Percentiles rank a stretch among this genome's conserved stretches.
phyloP scores from a whole-genome alignment of 345 rosid genomes.

The Crucihimalaya himalaica region DNA sequence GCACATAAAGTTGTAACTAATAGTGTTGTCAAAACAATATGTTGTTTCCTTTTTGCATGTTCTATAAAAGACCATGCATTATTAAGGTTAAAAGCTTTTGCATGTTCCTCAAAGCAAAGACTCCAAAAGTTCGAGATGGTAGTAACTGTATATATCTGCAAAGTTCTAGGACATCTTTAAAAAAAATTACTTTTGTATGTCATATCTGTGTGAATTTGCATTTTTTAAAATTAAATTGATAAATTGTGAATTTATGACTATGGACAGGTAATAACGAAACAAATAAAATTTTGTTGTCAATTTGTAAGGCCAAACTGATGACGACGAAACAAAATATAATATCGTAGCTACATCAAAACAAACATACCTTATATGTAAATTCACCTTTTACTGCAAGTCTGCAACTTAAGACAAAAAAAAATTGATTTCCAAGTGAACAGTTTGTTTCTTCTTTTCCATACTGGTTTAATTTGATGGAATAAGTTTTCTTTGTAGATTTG shows the following conservation, averaged over 20 bases:
- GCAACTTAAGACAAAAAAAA: not conserved
- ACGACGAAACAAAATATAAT: not conserved
- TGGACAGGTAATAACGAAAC: not conserved
- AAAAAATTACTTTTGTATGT: not conserved
- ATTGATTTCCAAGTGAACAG: not conserved
- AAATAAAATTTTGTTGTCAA: not conserved
- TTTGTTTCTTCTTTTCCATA: no score
- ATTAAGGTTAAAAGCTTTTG: conserved; percentile 21
- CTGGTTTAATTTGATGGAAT: not conserved
- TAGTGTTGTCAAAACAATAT: conserved; percentile 8
- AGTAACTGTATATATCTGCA: not conserved
- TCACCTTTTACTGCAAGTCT: no score
- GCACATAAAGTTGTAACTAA: conserved; percentile 24
- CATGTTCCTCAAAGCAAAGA: conserved; percentile 27
- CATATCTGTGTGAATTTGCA: not conserved
- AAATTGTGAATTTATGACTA: not conserved
- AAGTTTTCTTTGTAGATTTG: not conserved
- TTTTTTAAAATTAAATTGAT: not conserved
- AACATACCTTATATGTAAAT: not conserved
- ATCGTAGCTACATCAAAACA: not conserved
- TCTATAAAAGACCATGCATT: conserved; percentile 27
- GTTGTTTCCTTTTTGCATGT: conserved; percentile 29
- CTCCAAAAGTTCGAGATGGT: conserved; percentile 13
- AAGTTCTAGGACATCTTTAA: not conserved
- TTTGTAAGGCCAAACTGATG: not conserved